Base-by-base conservation (phyloP, 202 grass and related monocot species). In the Setaria italica region DNA sequence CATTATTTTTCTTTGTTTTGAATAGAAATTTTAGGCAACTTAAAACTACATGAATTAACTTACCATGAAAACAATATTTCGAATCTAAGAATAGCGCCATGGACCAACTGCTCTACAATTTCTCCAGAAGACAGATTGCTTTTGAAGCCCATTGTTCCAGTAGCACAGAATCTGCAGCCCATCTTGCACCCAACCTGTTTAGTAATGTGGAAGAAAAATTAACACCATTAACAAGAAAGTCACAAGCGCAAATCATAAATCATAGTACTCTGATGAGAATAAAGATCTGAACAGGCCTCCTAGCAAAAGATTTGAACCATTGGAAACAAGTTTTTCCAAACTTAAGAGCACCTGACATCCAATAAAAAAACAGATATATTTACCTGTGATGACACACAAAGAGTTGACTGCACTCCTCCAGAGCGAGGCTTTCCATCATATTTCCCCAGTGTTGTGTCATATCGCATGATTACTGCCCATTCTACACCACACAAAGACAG, bases 61-160 rank as follows among this genome's bases (percentile, higher is more conserved):
- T 95, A 98, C 96, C 96, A 98, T 98, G 91, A 98, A 98, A 90
- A 98, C 93, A 54, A 98, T 74, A 85, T 98, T 98, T 70, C 96
- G 86, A 68, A 94, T 98, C 77, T 89, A 73, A 78, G 96, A 92
- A 84, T 92, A 89, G 12, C 69, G 82, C 19, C 93, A 91, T 98
- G 91, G 50, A 95, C 88, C 79, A 98, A 83, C 62, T 98, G 96
- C 82, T 98, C 96, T 48, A 98, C 90, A 89, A 95, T 98, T 83
- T 98, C 93, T 84, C 96, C 96, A 75, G 93, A 90, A 30, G 96
- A 83, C 33, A 98, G 90, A 82, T 94, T 98, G 71, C 84, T 95
- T 89, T 98, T 98, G 88, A 98, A 98, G 30, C 96, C 96, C 96
- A 98, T 98, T 48, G 88, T 98, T 50, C 96, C 96, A 43, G 96